Evolutionary conservation across 768 basidiomycete genomes (phyloP).

Genomic region (Leucosporidium creatinivorum): DNA sequence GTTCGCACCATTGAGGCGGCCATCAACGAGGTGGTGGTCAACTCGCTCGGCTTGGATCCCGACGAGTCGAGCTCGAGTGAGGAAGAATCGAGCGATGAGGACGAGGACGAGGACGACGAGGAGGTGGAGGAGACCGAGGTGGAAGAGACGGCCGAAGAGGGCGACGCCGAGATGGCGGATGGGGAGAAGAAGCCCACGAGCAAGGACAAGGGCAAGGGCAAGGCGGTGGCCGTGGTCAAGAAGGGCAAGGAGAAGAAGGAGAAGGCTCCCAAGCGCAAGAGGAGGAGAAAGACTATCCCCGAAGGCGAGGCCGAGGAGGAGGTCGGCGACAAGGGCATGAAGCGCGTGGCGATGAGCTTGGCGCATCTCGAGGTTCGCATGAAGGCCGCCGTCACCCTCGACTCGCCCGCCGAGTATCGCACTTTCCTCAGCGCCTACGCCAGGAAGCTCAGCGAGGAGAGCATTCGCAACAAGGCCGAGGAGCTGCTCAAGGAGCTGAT

Average conservation of each 20-base stretch:
- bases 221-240: background rate
- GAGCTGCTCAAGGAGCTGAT: constrained; percentile 84
- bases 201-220: constrained; percentile 8
- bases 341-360: constrained; percentile 58
- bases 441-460: constrained; percentile 79
- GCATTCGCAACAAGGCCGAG: constrained; percentile 77
- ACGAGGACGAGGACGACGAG: background rate
- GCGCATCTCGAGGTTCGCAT: constrained; percentile 81
- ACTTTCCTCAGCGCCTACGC: constrained; percentile 67
- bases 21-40: constrained; percentile 36
- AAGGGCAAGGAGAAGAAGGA: background rate
- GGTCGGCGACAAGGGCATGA: constrained; percentile 27
- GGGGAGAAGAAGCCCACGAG: constrained; percentile 25
- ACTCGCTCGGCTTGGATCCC: background rate
- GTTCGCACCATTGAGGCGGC: constrained; percentile 33
- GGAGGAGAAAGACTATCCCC: background rate
- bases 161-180: constrained; percentile 14
- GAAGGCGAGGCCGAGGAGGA: constrained; percentile 20
- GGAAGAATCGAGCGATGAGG: background rate
- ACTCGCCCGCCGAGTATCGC: constrained; percentile 79
- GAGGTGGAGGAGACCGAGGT: background rate
- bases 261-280: background rate
- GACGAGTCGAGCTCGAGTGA: background rate
- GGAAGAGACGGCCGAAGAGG: constrained; percentile 7
- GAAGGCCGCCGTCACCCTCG: constrained; percentile 63